Evolutionary conservation across 441 rosid species (phyloP).

Genomic region (Brassica hybrid): DNA sequence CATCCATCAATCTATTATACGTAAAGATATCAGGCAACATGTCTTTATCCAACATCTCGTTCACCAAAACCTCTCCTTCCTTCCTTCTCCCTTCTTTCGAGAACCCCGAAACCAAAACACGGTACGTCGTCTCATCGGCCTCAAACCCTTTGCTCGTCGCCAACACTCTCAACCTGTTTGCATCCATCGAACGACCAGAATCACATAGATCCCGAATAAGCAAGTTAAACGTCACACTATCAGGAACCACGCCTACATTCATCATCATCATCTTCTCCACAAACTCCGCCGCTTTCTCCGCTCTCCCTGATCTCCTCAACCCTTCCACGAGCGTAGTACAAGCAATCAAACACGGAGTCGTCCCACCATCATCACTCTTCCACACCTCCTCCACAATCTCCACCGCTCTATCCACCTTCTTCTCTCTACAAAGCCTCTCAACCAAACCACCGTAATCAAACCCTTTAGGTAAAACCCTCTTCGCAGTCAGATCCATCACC

Average conservation of each 20-base stretch:
- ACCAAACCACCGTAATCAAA: constrained; percentile 66
- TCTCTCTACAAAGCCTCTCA: constrained; percentile 58
- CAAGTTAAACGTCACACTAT: constrained; percentile 79
- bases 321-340: constrained; percentile 83
- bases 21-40: constrained; percentile 73
- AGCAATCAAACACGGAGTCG: constrained; percentile 63
- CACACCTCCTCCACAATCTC: constrained; percentile 65
- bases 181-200: constrained; percentile 56
- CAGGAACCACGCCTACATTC: constrained; percentile 59
- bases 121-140: constrained; percentile 56
- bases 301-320: constrained; percentile 59
- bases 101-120: constrained; percentile 67
- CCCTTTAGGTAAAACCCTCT: constrained; percentile 57
- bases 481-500: constrained; percentile 64
- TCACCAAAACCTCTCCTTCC: constrained; percentile 71
- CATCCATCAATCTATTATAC: constrained; percentile 69
- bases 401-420: constrained; percentile 55
- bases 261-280: constrained; percentile 73
- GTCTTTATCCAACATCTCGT: constrained; percentile 86
- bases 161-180: constrained; percentile 66
- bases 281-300: constrained; percentile 54
- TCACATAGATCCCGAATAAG: constrained; percentile 75
- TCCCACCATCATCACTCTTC: constrained; percentile 55
- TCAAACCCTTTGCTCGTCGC: constrained; percentile 72
- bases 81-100: constrained; percentile 56